A percentile compares a stretch with the other conserved stretches of the same genome.
Conservation (phyloP, 306 rosid species). For the Mucuna pruriens region DNA sequence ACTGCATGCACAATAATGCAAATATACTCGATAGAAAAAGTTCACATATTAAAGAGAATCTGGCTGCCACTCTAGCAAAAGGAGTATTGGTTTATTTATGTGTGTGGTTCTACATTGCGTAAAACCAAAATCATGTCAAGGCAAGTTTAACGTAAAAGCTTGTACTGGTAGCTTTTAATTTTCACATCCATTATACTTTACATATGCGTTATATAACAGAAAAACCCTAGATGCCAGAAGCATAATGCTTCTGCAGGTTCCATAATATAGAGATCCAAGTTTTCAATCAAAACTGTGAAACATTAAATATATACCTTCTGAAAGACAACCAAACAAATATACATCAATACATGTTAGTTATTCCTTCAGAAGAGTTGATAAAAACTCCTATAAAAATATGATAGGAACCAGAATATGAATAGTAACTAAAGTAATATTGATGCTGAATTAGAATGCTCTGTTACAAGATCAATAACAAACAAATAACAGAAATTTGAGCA, state of each 20-base stretch:
- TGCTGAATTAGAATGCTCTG: too few species aligned
- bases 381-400: too few species aligned
- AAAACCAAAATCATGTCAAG: too few species aligned
- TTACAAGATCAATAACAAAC: too few species aligned
- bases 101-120: too few species aligned
- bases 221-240: background rate
- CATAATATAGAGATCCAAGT: background rate
- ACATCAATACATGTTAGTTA: background rate
- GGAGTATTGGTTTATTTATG: too few species aligned
- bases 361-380: background rate
- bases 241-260: background rate
- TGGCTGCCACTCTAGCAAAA: background rate
- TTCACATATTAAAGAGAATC: constrained; percentile 11
- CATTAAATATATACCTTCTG: background rate
- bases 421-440: too few species aligned
- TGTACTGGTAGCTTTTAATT: too few species aligned
- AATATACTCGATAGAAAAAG: background rate
- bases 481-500: too few species aligned
- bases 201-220: background rate
- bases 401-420: too few species aligned
- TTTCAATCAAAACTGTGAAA: background rate
- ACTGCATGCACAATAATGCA: background rate
- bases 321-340: background rate
- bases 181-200: too few species aligned
- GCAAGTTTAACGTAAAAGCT: too few species aligned